A percentile compares a stretch with the other conserved stretches of the same genome.
Conservation (phyloP, 2,329 filamentous ascomycete genomes). For the Myriosclerotinia scirpicola region DNA sequence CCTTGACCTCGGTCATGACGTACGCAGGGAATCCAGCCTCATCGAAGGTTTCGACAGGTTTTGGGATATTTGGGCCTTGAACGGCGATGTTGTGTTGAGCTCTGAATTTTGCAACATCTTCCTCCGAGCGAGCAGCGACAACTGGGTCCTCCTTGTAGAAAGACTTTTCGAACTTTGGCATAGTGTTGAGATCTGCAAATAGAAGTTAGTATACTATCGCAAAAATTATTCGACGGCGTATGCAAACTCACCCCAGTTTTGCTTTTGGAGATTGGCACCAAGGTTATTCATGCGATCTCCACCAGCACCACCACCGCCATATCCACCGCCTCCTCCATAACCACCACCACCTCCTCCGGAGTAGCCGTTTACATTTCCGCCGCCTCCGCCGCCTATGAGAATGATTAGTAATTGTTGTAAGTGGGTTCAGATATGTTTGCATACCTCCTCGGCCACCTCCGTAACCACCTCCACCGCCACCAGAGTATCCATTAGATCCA, state of each 20-base stretch:
- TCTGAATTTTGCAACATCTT: conserved; percentile 87
- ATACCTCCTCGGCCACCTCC: conserved; percentile 35
- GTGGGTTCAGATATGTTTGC: conserved; percentile 21
- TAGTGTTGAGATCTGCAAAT: conserved; percentile 63
- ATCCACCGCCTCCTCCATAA: conserved; percentile 43
- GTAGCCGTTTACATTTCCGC: conserved; percentile 39
- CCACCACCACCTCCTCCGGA: conserved; percentile 40
- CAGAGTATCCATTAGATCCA: conserved; percentile 52
- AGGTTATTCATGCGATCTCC: conserved; percentile 95
- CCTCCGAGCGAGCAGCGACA: conserved; percentile 70
- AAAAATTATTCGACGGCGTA: background rate
- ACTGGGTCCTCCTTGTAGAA: conserved; percentile 96
- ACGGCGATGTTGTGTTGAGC: conserved; percentile 81
- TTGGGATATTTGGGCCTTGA: conserved; percentile 77
- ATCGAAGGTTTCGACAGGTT: conserved; percentile 94
- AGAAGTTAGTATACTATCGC: background rate
- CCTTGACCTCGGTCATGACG: conserved; percentile 98
- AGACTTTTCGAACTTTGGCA: conserved; percentile 98
- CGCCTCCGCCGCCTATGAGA: conserved; percentile 40
- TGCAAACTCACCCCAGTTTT: conserved; percentile 73
- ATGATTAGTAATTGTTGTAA: conserved; percentile 30
- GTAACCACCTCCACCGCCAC: conserved; percentile 43
- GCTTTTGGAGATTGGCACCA: conserved; percentile 81
- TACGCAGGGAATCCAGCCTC: conserved; percentile 96
- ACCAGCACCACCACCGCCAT: conserved; percentile 59